Evolutionary conservation across 129 eudicot species (phyloP).

Genomic region (Arctium minus): DNA sequence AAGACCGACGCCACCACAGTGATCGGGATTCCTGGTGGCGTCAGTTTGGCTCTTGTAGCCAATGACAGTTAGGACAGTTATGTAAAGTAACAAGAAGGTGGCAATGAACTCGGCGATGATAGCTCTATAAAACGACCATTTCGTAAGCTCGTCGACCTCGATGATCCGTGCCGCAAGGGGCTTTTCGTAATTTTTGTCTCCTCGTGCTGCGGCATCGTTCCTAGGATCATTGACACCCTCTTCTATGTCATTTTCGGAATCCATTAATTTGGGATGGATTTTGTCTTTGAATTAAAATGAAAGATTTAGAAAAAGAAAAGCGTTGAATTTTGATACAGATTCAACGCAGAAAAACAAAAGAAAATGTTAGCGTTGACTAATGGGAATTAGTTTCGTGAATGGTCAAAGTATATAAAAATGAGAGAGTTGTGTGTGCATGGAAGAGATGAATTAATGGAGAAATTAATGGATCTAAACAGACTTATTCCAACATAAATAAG

Average conservation of each 20-base stretch:
- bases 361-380: slow-evolving; percentile 20
- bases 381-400: slow-evolving; percentile 15
- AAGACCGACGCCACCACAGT: slow-evolving; percentile 58
- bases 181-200: slow-evolving; percentile 39
- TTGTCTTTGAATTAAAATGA: not conserved
- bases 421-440: slow-evolving; percentile 21
- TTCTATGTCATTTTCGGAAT: slow-evolving; percentile 28
- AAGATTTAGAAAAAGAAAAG: slow-evolving; percentile 12
- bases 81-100: slow-evolving; percentile 53
- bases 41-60: slow-evolving; percentile 56
- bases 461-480: slow-evolving; percentile 27
- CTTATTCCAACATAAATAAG: slow-evolving; percentile 6
- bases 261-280: slow-evolving; percentile 19
- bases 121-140: slow-evolving; percentile 70
- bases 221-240: slow-evolving; percentile 13
- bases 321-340: slow-evolving; percentile 14
- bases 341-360: slow-evolving; percentile 9
- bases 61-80: slow-evolving; percentile 51
- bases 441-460: slow-evolving; percentile 29
- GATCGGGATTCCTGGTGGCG: not conserved
- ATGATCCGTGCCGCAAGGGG: slow-evolving; percentile 45
- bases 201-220: not conserved
- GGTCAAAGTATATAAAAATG: slow-evolving; percentile 14
- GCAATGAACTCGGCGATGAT: slow-evolving; percentile 55
- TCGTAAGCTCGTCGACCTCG: slow-evolving; percentile 42